phyloP scores from a whole-genome alignment of 2,329 filamentous ascomycete species.

The Proliferodiscus dingleyae region DNA sequence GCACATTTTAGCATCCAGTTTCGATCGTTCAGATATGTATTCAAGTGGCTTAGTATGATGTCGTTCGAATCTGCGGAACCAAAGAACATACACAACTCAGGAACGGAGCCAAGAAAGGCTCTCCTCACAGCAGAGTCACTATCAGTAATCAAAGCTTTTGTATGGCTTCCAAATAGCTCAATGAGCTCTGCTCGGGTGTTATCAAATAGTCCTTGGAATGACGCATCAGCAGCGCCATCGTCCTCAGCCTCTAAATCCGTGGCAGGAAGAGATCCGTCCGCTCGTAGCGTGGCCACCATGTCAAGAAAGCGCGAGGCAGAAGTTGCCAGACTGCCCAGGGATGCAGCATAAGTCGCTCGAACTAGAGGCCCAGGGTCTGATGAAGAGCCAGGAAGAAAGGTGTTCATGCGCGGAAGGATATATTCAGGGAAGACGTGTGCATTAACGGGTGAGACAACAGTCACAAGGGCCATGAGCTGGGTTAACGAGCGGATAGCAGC shows the following conservation, averaged over 20 bases:
- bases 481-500: conserved; percentile 82
- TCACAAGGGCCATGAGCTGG: conserved; percentile 81
- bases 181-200: conserved; percentile 78
- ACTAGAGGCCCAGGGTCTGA: conserved; percentile 64
- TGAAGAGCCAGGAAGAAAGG: conserved; percentile 48
- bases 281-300: conserved; percentile 80
- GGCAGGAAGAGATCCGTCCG: conserved; percentile 74
- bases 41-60: conserved; percentile 91
- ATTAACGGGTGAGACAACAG: conserved; percentile 76
- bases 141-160: conserved; percentile 86
- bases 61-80: conserved; percentile 89
- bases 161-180: conserved; percentile 79
- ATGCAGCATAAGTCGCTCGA: conserved; percentile 87
- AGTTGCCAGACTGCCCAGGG: conserved; percentile 79
- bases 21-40: conserved; percentile 92
- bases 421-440: conserved; percentile 66
- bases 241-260: conserved; percentile 77
- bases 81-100: conserved; percentile 91
- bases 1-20: conserved; percentile 97
- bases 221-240: conserved; percentile 58
- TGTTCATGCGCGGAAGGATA: conserved; percentile 59
- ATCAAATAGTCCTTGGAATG: conserved; percentile 81
- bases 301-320: conserved; percentile 83
- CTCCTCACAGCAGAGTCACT: conserved; percentile 78
- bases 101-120: conserved; percentile 87